Conservation (phyloP, 345 rosid genomes). For the Atalantia buxifolia region DNA sequence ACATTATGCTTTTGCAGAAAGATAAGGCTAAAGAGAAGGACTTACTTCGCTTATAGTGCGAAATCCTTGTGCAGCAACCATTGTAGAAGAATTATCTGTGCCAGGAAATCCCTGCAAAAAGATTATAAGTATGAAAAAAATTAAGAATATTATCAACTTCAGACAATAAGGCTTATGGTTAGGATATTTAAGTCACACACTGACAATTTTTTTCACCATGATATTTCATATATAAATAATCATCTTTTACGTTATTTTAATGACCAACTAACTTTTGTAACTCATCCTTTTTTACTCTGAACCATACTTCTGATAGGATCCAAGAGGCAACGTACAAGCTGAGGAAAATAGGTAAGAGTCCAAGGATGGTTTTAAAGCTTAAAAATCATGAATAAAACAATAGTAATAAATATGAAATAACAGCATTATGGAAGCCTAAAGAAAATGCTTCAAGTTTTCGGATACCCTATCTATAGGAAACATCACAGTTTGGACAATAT, state of each 20-base stretch:
- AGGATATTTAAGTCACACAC: not conserved
- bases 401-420: not conserved
- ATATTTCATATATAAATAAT: not conserved
- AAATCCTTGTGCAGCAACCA: slow-evolving; percentile 58
- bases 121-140: slow-evolving; percentile 1
- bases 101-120: slow-evolving; percentile 49
- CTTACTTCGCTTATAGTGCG: slow-evolving; percentile 59
- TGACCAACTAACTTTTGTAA: not conserved
- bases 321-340: not conserved
- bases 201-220: not conserved
- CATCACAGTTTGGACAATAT: not conserved
- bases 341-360: not conserved
- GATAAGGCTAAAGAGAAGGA: slow-evolving; percentile 1
- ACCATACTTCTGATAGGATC: not conserved
- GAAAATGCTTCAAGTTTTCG: not conserved
- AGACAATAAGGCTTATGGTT: not conserved
- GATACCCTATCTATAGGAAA: not conserved
- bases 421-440: not conserved
- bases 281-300: not conserved
- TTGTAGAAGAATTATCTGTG: slow-evolving; percentile 46
- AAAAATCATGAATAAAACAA: not conserved
- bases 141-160: not conserved
- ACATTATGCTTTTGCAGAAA: not conserved
- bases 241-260: not conserved
- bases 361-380: not conserved